Evolutionary conservation across 805 yeast species (phyloP).

Genomic region (Komagataella pseudopastoris): DNA sequence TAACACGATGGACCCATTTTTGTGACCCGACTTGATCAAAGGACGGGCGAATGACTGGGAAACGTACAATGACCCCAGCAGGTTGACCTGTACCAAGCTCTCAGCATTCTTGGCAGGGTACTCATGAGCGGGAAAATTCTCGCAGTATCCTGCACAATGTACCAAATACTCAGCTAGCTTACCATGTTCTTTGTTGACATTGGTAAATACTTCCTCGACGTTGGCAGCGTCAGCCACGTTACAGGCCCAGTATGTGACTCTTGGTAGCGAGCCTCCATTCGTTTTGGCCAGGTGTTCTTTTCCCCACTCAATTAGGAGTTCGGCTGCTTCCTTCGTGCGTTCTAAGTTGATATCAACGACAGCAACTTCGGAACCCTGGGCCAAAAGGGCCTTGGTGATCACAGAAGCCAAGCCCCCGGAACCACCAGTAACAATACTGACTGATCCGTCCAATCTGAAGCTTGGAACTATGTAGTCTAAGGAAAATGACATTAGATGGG

Average conservation of each 20-base stretch:
- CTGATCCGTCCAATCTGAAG: constrained; percentile 56
- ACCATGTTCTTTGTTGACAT: constrained; percentile 42
- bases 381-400: constrained; percentile 49
- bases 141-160: constrained; percentile 80
- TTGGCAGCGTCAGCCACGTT: constrained; percentile 53
- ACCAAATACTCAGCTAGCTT: constrained; percentile 51
- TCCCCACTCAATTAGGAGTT: constrained; percentile 33
- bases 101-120: constrained; percentile 65
- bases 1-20: constrained; percentile 48
- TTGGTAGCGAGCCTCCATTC: constrained; percentile 14
- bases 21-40: constrained; percentile 37
- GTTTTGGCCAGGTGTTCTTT: constrained; percentile 16
- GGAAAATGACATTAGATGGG: not conserved
- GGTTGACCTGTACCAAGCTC: constrained; percentile 54
- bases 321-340: constrained; percentile 42
- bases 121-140: constrained; percentile 65
- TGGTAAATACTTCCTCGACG: constrained; percentile 44
- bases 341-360: constrained; percentile 55
- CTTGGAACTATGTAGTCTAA: constrained; percentile 30
- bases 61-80: constrained; percentile 62
- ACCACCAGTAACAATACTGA: constrained; percentile 70
- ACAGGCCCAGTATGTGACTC: constrained; percentile 54
- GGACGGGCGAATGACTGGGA: constrained; percentile 65
- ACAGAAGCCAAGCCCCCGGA: constrained; percentile 68
- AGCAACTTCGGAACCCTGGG: constrained; percentile 70